Percentiles rank a stretch among this genome's conserved stretches.
Evolutionary conservation across 768 basidiomycete species (phyloP).

Genomic region (Termitomyces sp.): DNA sequence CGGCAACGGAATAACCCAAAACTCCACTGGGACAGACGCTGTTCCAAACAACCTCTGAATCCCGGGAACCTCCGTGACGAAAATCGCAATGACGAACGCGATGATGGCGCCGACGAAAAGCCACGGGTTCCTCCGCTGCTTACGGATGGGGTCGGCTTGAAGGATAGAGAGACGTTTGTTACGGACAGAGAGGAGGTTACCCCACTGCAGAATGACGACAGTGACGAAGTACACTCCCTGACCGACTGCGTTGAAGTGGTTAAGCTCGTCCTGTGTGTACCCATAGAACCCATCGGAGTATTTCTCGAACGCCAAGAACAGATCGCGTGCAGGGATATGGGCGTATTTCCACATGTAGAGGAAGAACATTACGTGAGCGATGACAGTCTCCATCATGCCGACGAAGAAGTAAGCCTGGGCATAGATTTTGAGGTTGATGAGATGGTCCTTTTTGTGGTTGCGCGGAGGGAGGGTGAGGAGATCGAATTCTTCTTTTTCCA

Average conservation of each 20-base stretch:
- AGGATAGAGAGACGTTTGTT: conserved; percentile 41
- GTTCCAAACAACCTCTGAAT: conserved; percentile 40
- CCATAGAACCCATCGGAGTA: conserved; percentile 34
- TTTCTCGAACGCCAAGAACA: conserved; percentile 37
- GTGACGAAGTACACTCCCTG: conserved; percentile 34
- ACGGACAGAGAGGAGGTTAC: conserved; percentile 36
- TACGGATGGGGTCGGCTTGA: conserved; percentile 42
- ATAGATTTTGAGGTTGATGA: conserved; percentile 18
- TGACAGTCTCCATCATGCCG: conserved; percentile 15
- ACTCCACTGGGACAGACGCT: conserved; percentile 40
- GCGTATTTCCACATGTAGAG: conserved; percentile 32
- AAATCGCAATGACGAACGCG: conserved; percentile 32
- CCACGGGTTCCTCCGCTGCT: conserved; percentile 39
- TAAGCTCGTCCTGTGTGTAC: conserved; percentile 24
- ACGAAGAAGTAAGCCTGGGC: conserved; percentile 14
- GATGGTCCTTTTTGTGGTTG: conserved; percentile 16
- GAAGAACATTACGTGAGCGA: conserved; percentile 27
- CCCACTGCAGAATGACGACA: conserved; percentile 44
- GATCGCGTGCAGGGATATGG: conserved; percentile 31
- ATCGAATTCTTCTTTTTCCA: conserved; percentile 18
- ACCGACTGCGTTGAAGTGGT: conserved; percentile 32
- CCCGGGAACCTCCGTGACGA: conserved; percentile 40
- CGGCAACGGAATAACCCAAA: conserved; percentile 44
- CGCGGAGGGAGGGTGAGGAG: conserved; percentile 16
- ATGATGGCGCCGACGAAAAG: conserved; percentile 17